Conservation (phyloP, 257 asterid genomes). For the Salvia splendens region DNA sequence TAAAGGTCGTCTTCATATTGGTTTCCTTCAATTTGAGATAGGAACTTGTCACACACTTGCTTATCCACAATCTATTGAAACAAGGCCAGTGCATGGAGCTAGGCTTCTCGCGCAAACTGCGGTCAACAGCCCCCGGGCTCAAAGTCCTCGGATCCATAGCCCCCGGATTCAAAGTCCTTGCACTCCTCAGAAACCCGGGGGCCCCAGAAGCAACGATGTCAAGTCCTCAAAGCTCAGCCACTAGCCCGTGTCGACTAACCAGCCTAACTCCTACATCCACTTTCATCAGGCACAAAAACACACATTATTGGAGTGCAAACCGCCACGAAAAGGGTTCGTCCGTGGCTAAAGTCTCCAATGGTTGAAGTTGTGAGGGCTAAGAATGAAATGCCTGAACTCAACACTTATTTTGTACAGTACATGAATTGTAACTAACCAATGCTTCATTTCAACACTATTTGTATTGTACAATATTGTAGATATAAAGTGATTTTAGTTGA, state of each 20-base stretch:
- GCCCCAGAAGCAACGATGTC: constrained; percentile 42
- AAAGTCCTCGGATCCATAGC: constrained; percentile 35
- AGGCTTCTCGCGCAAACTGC: constrained; percentile 49
- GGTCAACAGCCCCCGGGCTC: constrained; percentile 35
- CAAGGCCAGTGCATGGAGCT: constrained; percentile 50
- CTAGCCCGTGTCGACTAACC: constrained; percentile 26
- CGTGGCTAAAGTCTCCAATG: neutral
- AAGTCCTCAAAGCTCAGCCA: constrained; percentile 41
- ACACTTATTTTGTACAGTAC: constrained; percentile 24
- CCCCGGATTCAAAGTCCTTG: constrained; percentile 34
- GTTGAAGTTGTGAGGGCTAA: neutral
- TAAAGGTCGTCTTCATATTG: constrained; percentile 13
- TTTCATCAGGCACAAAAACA: constrained; percentile 34
- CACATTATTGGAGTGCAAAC: constrained; percentile 24
- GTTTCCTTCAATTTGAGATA: neutral
- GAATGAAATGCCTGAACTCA: constrained; percentile 1
- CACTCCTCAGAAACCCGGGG: constrained; percentile 46
- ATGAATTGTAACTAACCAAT: constrained; percentile 23
- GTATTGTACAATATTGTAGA: neutral
- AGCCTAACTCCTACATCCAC: constrained; percentile 31
- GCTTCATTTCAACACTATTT: constrained; percentile 6
- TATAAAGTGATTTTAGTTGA: neutral
- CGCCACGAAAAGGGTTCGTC: neutral
- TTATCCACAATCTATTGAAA: constrained; percentile 26
- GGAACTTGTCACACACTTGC: neutral